phyloP scores from a whole-genome alignment of 345 rosid genomes.

The Moringa oleifera region DNA sequence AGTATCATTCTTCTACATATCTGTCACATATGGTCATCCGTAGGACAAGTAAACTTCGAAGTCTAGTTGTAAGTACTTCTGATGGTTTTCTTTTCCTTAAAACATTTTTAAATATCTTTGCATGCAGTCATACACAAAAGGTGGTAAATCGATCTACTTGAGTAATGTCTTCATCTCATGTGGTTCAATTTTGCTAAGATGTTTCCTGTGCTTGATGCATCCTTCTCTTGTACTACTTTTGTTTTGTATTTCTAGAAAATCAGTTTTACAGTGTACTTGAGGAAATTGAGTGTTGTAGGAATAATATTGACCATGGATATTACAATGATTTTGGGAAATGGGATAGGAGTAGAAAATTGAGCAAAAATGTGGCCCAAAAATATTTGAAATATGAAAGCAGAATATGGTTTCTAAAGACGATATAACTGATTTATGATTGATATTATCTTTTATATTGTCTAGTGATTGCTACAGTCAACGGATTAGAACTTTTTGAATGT shows the following conservation, averaged over 20 bases:
- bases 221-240: no score
- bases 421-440: no score
- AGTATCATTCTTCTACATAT: constrained; percentile 68
- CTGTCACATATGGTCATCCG: constrained; percentile 72
- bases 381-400: background rate
- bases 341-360: background rate
- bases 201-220: background rate
- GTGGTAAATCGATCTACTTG: background rate
- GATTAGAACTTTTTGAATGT: no score
- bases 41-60: constrained; percentile 62
- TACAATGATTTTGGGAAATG: background rate
- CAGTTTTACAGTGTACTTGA: no score
- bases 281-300: no score
- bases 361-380: background rate
- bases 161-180: background rate
- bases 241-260: no score
- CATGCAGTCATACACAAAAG: background rate
- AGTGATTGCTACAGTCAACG: no score
- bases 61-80: constrained; percentile 56
- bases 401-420: no score
- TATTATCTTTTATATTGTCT: no score
- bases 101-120: background rate
- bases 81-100: background rate
- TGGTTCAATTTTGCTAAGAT: no score
- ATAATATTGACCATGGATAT: no score